Base-by-base conservation (phyloP, 768 basidiomycete species). In the Suillus placidus region DNA sequence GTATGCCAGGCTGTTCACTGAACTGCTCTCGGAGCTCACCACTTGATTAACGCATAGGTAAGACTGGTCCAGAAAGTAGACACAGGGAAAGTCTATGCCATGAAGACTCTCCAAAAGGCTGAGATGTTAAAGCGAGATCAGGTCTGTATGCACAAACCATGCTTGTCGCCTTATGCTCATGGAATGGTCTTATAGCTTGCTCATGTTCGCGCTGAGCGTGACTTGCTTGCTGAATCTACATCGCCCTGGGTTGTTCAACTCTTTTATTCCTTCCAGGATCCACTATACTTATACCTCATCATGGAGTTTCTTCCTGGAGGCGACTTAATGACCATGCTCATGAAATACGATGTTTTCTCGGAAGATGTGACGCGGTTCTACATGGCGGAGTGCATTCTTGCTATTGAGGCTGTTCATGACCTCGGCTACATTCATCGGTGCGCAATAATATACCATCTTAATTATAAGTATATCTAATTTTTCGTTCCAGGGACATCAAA, bases 71-170 rank as follows among this genome's bases (percentile, higher is more conserved):
- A 99, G 78, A 99, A 99, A 80, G 87, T 90, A 62, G 97, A 99
- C 75, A 98, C 97, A 2, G 95, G 92, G 62, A 97, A 95, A 82
- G 97, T 99, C 54, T 99, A 98, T 76, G 97, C 97, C 42, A 99
- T 99, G 97, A 99, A 99, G 85, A 97, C 95, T 69, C 79, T 99
- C 74, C 90, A 94, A 79, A 99, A 99, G 81, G 90, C 91, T 47
- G 97, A 99, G 79, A 99, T 99, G 97, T 90, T 99, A 82, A 97
- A 97, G 79, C 94, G 97, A 71, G 97, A 99, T 77, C 97, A 99
- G 87, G 97, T 94, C 63, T 64, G 88, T 71, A 18, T 26, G 6
- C 54, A 57, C 45, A 37, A 35, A 32, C 32, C 47, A 42, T 42
- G 42, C 40, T 57, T 52, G 26, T 43, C 6, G n/a, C 52, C 32